A percentile compares a stretch with the other conserved stretches of the same genome.
phyloP scores from a whole-genome alignment of 257 asterid genomes.

The Vinca minor region DNA sequence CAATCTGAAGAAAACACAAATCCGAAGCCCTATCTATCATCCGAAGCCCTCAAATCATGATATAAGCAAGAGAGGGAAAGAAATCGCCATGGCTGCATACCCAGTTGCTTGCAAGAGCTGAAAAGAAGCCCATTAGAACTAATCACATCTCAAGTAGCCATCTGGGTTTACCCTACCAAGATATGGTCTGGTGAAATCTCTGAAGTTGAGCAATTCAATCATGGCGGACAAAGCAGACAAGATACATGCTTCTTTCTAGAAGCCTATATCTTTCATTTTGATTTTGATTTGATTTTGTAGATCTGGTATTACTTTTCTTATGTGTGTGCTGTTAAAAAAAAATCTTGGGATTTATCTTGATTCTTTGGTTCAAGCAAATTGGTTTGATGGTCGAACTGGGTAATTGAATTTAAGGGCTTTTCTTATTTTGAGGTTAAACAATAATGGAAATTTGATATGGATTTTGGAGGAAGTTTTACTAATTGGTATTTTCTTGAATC shows the following conservation, averaged over 20 bases:
- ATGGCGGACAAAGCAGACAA: constrained; percentile 31
- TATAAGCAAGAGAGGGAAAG: no score
- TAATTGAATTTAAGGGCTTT: neutral
- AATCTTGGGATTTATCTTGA: neutral
- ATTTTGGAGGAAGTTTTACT: neutral
- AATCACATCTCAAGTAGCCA: no score
- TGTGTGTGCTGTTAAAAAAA: neutral
- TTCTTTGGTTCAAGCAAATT: neutral
- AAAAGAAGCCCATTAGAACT: no score
- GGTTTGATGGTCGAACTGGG: neutral
- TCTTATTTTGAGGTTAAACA: neutral
- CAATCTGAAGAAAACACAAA: no score
- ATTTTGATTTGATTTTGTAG: no score
- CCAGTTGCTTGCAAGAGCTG: no score
- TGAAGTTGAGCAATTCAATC: neutral
- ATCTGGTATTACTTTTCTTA: neutral
- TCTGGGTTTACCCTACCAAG: no score
- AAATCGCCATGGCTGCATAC: no score
- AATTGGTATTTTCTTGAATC: neutral
- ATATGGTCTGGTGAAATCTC: no score
- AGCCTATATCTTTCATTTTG: constrained; percentile 18
- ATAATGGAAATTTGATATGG: neutral
- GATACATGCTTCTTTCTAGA: constrained; percentile 23
- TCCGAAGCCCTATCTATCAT: no score
- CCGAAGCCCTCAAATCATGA: no score